These are phyloP conservation scores for Trichoderma endophyticum DNA, from an alignment of 2,329 filamentous ascomycete species.

Conservation along the genomic window DNA sequence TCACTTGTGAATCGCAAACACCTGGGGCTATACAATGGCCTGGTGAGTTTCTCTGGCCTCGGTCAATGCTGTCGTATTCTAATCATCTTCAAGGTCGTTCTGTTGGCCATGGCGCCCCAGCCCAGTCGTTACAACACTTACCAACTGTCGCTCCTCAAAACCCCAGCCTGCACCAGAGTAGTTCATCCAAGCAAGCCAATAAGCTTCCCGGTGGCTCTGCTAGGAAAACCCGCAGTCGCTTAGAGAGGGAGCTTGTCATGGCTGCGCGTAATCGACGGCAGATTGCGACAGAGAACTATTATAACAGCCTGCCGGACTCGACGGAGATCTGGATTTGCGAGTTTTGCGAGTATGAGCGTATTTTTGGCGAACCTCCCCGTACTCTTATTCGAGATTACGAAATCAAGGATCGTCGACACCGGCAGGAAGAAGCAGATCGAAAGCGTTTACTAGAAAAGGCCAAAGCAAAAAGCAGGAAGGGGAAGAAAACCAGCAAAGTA, in stretches of 20 bases:
- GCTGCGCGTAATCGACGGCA: conserved; percentile 76
- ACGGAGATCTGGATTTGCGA: conserved; percentile 94
- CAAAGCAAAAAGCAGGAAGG: conserved; percentile 88
- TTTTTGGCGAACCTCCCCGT: conserved; percentile 82
- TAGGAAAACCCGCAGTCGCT: conserved; percentile 62
- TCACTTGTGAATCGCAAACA: conserved; percentile 89
- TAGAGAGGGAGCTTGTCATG: conserved; percentile 67
- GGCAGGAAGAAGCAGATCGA: conserved; percentile 82
- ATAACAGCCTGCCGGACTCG: conserved; percentile 63
- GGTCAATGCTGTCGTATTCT: not conserved
- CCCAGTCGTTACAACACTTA: not conserved
- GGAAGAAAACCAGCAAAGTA: conserved; percentile 72
- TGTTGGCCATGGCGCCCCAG: not conserved
- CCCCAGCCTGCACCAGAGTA: conserved; percentile 32
- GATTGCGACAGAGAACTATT: conserved; percentile 73
- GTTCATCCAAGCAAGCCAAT: conserved; percentile 34
- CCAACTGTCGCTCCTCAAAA: not conserved
- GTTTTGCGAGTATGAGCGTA: conserved; percentile 96
- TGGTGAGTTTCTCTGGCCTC: conserved; percentile 38
- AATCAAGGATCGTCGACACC: conserved; percentile 83
- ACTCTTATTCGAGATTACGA: conserved; percentile 90
- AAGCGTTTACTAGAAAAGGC: conserved; percentile 83
- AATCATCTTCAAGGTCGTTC: not conserved
- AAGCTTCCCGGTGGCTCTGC: conserved; percentile 30
- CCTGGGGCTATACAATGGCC: conserved; percentile 76